Evolutionary conservation across 1,284 basidiomycete species (phyloP).

Genomic region (Wolfiporia cocos): DNA sequence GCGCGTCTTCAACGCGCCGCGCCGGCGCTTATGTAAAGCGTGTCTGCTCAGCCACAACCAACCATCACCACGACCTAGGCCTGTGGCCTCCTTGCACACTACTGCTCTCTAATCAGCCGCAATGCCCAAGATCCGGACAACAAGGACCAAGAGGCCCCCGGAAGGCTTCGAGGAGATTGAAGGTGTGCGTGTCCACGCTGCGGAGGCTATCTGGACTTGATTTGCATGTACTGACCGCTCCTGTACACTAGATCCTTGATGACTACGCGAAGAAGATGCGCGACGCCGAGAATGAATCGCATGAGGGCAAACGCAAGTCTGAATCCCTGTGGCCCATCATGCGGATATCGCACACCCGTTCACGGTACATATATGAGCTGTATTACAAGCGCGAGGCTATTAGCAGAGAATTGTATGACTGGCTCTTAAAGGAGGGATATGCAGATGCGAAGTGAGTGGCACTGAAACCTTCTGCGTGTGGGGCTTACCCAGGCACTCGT

Average conservation of each 20-base stretch:
- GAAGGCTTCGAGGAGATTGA: constrained; percentile 98
- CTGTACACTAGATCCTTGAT: constrained; percentile 66
- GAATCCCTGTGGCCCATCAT: constrained; percentile 99
- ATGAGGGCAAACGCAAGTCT: constrained; percentile 96
- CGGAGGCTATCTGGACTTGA: neutral
- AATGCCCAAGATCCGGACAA: constrained; percentile 96
- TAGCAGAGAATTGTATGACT: constrained; percentile 92
- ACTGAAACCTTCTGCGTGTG: no score
- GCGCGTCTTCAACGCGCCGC: constrained; percentile 10
- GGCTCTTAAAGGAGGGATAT: constrained; percentile 96
- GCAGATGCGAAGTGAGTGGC: constrained; percentile 83
- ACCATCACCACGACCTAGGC: neutral
- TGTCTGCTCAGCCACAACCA: neutral
- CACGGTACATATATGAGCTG: constrained; percentile 96
- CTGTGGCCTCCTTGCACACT: neutral
- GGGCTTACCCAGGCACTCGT: no score
- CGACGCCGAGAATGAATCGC: constrained; percentile 94
- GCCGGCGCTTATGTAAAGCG: constrained; percentile 8
- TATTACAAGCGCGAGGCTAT: constrained; percentile 99
- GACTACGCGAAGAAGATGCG: constrained; percentile 97
- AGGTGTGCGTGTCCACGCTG: constrained; percentile 36
- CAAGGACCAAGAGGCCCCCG: constrained; percentile 91
- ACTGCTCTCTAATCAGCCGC: constrained; percentile 12
- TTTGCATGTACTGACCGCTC: neutral
- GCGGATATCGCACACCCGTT: constrained; percentile 93